A percentile compares a stretch with the other conserved stretches of the same genome.
Evolutionary conservation across 2,329 filamentous ascomycete genomes (phyloP).

Genomic region (Arthrobotrys sphaeroides): DNA sequence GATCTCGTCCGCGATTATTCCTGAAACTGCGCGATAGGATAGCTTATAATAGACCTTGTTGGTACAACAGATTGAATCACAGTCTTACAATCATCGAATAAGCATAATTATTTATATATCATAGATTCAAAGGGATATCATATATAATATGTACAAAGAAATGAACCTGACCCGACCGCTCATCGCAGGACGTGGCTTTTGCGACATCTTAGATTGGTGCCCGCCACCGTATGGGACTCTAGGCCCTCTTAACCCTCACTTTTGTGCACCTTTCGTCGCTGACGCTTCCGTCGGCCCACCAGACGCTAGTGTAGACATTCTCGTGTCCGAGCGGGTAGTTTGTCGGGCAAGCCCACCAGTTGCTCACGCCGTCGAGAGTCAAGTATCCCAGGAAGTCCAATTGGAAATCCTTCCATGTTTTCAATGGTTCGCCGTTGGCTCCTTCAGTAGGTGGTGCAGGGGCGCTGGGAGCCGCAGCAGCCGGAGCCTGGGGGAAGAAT

Average conservation of each 20-base stretch:
- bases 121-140: no score
- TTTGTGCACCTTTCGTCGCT: slow-evolving; percentile 31
- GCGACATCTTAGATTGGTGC: no score
- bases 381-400: slow-evolving; percentile 30
- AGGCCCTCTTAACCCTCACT: slow-evolving; percentile 39
- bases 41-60: no score
- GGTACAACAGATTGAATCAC: no score
- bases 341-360: slow-evolving; percentile 42
- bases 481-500: slow-evolving; percentile 29
- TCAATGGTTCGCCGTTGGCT: slow-evolving; percentile 16
- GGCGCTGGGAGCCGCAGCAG: neutral
- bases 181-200: no score
- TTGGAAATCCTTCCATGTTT: slow-evolving; percentile 41
- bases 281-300: slow-evolving; percentile 43
- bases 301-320: slow-evolving; percentile 27
- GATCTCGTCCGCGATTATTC: no score
- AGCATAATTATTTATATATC: no score
- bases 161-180: neutral
- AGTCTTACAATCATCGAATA: no score
- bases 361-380: slow-evolving; percentile 27
- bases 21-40: no score
- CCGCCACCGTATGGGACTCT: no score
- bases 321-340: slow-evolving; percentile 16
- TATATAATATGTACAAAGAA: no score
- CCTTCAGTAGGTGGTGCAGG: neutral